These are phyloP conservation scores for Thelonectria rubi DNA, from an alignment of 2,329 filamentous ascomycete genomes.

Conservation along the genomic window DNA sequence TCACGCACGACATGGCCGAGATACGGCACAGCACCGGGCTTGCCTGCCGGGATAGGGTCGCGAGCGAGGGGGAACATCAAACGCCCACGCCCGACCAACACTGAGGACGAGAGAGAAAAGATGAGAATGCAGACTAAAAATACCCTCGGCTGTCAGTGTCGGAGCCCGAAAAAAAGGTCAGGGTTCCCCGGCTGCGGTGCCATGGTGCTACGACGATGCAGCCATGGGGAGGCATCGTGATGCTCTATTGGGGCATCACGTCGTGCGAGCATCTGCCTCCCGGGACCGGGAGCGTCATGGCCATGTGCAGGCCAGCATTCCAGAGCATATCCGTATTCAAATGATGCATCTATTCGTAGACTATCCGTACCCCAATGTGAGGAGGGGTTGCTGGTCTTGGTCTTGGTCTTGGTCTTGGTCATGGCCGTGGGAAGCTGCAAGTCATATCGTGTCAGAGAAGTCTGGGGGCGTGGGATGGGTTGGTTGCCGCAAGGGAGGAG, in stretches of 20 bases:
- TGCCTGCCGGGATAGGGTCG: background rate
- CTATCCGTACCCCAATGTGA: constrained; percentile 2
- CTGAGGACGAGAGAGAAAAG: no score
- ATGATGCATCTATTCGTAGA: constrained; percentile 21
- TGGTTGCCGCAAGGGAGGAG: constrained; percentile 8
- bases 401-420: no score
- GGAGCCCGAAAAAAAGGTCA: background rate
- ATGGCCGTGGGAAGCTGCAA: constrained; percentile 31
- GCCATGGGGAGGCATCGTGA: no score
- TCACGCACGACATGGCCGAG: no score
- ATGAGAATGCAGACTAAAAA: background rate
- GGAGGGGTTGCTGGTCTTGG: constrained; percentile 15
- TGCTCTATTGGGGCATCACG: no score
- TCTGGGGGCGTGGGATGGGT: constrained; percentile 2
- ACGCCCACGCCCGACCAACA: no score
- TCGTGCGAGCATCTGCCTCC: no score
- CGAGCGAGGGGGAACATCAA: background rate
- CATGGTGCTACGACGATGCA: no score
- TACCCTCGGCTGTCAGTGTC: background rate
- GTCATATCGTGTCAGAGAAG: constrained; percentile 31
- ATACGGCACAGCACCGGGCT: background rate
- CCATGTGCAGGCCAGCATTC: constrained; percentile 16
- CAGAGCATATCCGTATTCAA: background rate
- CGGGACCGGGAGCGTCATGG: background rate
- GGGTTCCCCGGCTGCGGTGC: constrained; percentile 9